Evolutionary conservation across 2,329 filamentous ascomycete species (phyloP), one percentile per base, ranked within the genome.

Genomic region (Gaeumannomyces sp.): DNA sequence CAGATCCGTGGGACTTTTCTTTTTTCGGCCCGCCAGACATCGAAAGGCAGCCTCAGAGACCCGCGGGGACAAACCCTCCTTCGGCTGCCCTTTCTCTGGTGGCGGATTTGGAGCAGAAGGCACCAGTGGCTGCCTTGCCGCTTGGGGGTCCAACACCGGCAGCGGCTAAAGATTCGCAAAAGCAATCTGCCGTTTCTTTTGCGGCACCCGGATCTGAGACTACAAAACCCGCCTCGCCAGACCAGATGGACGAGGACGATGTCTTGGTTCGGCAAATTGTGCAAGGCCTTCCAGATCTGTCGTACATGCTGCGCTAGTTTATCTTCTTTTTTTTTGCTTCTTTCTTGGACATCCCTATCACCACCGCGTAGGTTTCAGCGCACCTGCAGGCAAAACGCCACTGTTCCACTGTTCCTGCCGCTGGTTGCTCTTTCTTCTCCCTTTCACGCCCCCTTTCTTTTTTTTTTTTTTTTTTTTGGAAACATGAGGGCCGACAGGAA

Each of bases 291-390:
- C 75, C 75, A 1, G 71, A 77, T 63, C 66, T 77, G 25, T 73
- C 74, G 2, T 77, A 76, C 63, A 77, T 77, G 75, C 64, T 73
- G 13, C 67, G 69, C 60, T 75, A 38, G 35, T 5, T 19, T 6
- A n/a, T n/a, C n/a, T n/a, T n/a, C n/a, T n/a, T n/a, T 1, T 19
- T 38, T 33, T 13, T 38, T 38, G 35, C 35, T 38, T 19, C 35
- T 1, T 38, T 38, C 19, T 38, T 38, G 35, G 35, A 19, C 14
- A 38, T 38, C 35, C 16, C 35, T 38, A 16, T 38, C 4, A 19
- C 4, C 35, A 19, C 16, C 5, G 19, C 14, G 4, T 38, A 5
- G 35, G 35, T 6, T 38, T 6, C 3, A 38, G 35, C 35, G 14
- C 35, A 19, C 4, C 16, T 19, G 3, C 13, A 38, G 35, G 35